Conservation (phyloP, 768 basidiomycete species). For the Podaxis sp. region DNA sequence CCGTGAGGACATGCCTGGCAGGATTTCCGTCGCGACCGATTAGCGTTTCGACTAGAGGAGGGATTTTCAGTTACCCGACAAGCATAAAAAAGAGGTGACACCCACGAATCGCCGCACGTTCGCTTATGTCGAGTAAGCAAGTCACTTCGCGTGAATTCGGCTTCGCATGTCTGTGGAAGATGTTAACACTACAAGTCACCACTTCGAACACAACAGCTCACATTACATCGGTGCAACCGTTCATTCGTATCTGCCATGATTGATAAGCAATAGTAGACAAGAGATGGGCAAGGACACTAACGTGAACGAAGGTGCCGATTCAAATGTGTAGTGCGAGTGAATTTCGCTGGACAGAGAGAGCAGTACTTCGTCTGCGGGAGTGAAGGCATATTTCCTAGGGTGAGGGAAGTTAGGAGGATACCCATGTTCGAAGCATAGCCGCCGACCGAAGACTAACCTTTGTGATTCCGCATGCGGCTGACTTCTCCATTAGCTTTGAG, state of each 20-base stretch:
- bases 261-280: conserved; percentile 4
- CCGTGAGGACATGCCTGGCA: conserved; percentile 39
- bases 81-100: conserved; percentile 17
- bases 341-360: conserved; percentile 65
- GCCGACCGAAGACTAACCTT: conserved; percentile 23
- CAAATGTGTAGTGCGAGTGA: conserved; percentile 69
- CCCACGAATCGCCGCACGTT: conserved; percentile 67
- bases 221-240: conserved; percentile 59
- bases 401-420: conserved; percentile 32
- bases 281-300: conserved; percentile 28
- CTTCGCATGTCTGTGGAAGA: conserved; percentile 49
- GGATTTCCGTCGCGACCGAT: conserved; percentile 61
- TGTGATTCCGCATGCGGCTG: conserved; percentile 39
- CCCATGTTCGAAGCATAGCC: conserved; percentile 20
- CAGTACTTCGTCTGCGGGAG: conserved; percentile 73
- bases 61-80: background rate
- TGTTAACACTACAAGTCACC: background rate
- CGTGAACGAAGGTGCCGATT: conserved; percentile 72
- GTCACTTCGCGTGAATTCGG: conserved; percentile 73
- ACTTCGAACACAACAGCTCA: conserved; percentile 23
- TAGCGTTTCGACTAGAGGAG: conserved; percentile 33
- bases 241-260: conserved; percentile 58
- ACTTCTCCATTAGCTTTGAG: conserved; percentile 39
- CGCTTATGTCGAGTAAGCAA: conserved; percentile 68
- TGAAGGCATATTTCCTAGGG: conserved; percentile 59